phyloP scores from a whole-genome alignment of 2,329 filamentous ascomycete species.

The Rachicladosporium sp. region DNA sequence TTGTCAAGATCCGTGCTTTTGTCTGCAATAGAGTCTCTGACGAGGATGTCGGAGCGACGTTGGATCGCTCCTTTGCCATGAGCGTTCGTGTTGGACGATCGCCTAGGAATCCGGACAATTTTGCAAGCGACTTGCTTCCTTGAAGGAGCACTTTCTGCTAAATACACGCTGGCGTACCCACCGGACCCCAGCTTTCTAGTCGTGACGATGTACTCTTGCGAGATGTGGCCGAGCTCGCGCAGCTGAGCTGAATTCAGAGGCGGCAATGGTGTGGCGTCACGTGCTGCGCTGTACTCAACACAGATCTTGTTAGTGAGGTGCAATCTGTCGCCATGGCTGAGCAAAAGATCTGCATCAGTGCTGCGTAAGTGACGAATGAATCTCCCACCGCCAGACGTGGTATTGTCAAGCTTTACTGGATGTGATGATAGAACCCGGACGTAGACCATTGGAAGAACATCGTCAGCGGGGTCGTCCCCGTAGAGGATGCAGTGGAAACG shows the following conservation, averaged over 20 bases:
- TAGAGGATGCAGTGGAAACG: slow-evolving; percentile 35
- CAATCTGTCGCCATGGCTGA: slow-evolving; percentile 32
- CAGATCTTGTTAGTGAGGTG: slow-evolving; percentile 18
- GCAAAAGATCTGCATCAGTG: slow-evolving; percentile 21
- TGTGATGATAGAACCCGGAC: slow-evolving; percentile 34
- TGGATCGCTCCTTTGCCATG: too few species aligned
- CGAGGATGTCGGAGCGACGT: too few species aligned
- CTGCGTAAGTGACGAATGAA: background rate
- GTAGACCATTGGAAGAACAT: slow-evolving; percentile 35
- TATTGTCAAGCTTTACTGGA: slow-evolving; percentile 17
- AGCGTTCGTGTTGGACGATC: background rate
- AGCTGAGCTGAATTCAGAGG: background rate
- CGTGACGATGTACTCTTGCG: slow-evolving; percentile 36
- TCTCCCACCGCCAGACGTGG: background rate
- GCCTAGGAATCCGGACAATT: slow-evolving; percentile 39
- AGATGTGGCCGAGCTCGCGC: background rate
- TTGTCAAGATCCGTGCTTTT: too few species aligned
- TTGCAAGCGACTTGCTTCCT: slow-evolving; percentile 58
- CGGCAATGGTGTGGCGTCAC: background rate
- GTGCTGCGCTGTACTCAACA: slow-evolving; percentile 14
- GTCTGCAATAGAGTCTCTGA: too few species aligned
- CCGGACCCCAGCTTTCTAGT: slow-evolving; percentile 42
- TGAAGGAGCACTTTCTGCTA: slow-evolving; percentile 40
- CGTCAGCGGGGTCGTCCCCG: slow-evolving; percentile 23
- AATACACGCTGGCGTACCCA: slow-evolving; percentile 40